Evolutionary conservation across 805 yeast genomes (phyloP), one percentile per base, ranked within the genome.

Genomic region (Candida oleophila): DNA sequence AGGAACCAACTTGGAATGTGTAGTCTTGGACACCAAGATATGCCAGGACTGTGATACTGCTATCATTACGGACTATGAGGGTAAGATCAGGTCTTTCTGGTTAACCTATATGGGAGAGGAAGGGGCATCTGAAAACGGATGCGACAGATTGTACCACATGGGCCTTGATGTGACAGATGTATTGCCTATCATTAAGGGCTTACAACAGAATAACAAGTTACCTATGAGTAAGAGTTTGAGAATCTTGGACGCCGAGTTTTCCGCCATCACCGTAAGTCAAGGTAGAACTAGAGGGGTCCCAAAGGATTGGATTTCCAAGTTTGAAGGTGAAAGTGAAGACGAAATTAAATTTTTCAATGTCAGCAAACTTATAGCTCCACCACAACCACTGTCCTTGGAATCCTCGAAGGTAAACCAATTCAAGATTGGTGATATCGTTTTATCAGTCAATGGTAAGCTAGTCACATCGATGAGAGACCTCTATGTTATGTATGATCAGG

Each of bases 201-300:
- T 89, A 45, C 25, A 30, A 19, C 16, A 3, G 54, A 25, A 25
- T 25, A 25, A 56, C 32, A 69, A 76, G 22, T 19, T 36, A 16
- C 19, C 39, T 11, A 36, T 19, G 16, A 36, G 39, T 16, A 36
- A 36, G 22, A 36, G 39, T 16, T 60, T 83, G 37, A 75, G 86
- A 49, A 82, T 89, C 42, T 74, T 91, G 42, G 96, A 90, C 59
- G 85, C 88, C 33, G 97, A 89, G 56, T 82, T 89, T 55, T 77
- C 78, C 14, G 74, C 90, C 0, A 71, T 86, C 30, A 77, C 88
- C 2, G 71, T 89, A 20, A 76, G 82, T 21, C 85, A 81, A 57
- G 96, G 95, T 2, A 81, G 96, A 64, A 79, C 87, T 39, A 77
- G 88, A 57, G 96, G 96, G n/a, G 96, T 90, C 19, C 80, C 94